phyloP scores from a whole-genome alignment of 2,329 filamentous ascomycete genomes.

The Hypoxylon sp. region DNA sequence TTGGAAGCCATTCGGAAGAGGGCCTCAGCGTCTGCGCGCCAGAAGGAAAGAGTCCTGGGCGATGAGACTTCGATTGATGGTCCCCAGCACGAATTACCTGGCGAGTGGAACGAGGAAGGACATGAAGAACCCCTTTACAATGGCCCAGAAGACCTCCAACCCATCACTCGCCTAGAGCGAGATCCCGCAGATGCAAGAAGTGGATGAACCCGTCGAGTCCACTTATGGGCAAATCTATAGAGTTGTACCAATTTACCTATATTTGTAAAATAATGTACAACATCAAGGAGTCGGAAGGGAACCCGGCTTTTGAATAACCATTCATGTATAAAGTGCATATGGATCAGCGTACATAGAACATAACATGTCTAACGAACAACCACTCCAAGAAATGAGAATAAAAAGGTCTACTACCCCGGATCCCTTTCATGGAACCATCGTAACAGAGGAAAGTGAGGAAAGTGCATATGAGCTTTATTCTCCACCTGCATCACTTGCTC shows the following conservation, averaged over 20 bases:
- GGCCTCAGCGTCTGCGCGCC: conserved; percentile 34
- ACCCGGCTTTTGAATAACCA: conserved; percentile 9
- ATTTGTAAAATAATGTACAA: conserved; percentile 29
- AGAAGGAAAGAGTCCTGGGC: conserved; percentile 47
- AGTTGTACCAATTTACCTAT: conserved; percentile 14
- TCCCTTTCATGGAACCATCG: background rate
- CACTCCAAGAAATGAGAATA: conserved; percentile 11
- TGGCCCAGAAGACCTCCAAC: conserved; percentile 44
- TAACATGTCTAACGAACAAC: conserved; percentile 11
- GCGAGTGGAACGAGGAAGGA: conserved; percentile 55
- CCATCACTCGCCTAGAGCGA: conserved; percentile 31
- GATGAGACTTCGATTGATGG: conserved; percentile 27
- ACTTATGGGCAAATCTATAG: conserved; percentile 6
- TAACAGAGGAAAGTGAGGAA: conserved; percentile 17
- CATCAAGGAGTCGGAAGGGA: conserved; percentile 8
- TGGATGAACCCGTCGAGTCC: background rate
- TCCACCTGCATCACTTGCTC: conserved; percentile 20
- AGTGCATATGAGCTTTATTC: conserved; percentile 24
- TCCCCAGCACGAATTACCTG: conserved; percentile 45
- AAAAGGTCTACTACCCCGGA: conserved; percentile 6
- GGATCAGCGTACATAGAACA: background rate
- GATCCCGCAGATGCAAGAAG: background rate
- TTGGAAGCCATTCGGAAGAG: conserved; percentile 46
- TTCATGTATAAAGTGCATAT: conserved; percentile 1
- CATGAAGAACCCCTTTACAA: conserved; percentile 56